A percentile compares a stretch with the other conserved stretches of the same genome.
phyloP scores from a whole-genome alignment of 2,329 filamentous ascomycete species.

The Sclerotinia trifoliorum region DNA sequence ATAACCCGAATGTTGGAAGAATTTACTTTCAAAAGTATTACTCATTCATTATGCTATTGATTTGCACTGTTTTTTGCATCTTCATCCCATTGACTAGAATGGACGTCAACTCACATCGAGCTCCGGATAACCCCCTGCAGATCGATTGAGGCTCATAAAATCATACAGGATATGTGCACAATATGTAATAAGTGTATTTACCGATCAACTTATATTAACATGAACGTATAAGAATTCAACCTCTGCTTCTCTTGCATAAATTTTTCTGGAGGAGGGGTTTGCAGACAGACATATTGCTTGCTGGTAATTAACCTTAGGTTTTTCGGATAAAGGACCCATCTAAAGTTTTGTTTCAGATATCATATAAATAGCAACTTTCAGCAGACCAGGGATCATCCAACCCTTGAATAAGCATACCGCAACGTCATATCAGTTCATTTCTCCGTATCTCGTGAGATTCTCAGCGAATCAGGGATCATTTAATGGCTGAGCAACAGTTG shows the following conservation, averaged over 20 bases:
- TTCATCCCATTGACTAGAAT: no score
- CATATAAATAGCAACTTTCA: background rate
- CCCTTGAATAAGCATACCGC: background rate
- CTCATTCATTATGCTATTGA: no score
- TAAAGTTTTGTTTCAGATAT: background rate
- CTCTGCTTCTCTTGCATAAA: no score
- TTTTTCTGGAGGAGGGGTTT: background rate
- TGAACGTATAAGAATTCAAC: no score
- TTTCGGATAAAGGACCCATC: background rate
- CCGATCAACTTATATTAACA: no score
- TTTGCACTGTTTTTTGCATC: background rate
- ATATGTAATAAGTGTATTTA: no score
- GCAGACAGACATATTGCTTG: background rate
- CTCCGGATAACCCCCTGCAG: background rate
- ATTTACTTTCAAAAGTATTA: background rate
- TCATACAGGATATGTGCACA: no score
- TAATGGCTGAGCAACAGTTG: background rate
- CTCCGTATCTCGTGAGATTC: background rate
- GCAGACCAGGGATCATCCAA: background rate
- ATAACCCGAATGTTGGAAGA: background rate
- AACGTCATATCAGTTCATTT: background rate
- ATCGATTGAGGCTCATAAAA: no score
- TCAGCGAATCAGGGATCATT: background rate
- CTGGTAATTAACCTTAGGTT: background rate
- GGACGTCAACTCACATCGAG: background rate